These are phyloP conservation scores for Bidens hawaiensis DNA, from an alignment of 140 eudicot species.

Conservation along the genomic window DNA sequence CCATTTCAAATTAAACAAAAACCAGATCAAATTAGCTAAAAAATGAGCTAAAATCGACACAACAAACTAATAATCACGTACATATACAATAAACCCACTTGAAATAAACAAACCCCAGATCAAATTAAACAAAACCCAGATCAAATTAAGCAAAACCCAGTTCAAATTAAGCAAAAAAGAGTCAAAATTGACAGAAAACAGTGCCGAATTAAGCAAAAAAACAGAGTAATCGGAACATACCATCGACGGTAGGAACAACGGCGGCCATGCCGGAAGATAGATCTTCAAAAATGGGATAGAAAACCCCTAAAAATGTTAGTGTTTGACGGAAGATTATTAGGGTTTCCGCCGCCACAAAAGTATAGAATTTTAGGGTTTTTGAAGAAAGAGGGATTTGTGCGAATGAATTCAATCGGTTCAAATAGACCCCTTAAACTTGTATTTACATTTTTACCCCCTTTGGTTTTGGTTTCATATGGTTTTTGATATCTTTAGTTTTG, in stretches of 20 bases:
- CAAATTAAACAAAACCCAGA: slow-evolving; percentile 2
- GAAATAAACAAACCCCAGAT: too few species aligned
- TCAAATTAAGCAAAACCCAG: too few species aligned
- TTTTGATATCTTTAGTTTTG: too few species aligned
- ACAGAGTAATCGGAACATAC: slow-evolving; percentile 33
- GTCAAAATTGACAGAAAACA: not conserved
- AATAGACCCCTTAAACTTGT: slow-evolving; percentile 17
- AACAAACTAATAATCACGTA: too few species aligned
- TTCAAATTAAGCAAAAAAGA: too few species aligned
- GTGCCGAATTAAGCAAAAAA: not conserved
- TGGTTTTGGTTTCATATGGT: not conserved
- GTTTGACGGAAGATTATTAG: not conserved
- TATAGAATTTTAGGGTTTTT: slow-evolving; percentile 43
- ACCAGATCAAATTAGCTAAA: too few species aligned
- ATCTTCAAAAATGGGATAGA: slow-evolving; percentile 10
- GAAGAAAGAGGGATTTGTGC: slow-evolving; percentile 47
- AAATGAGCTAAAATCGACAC: too few species aligned
- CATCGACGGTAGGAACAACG: slow-evolving; percentile 57
- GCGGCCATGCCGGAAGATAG: slow-evolving; percentile 43
- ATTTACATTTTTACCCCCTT: slow-evolving; percentile 10
- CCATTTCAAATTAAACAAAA: not conserved
- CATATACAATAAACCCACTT: too few species aligned
- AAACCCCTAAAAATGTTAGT: slow-evolving; percentile 14
- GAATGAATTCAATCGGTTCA: slow-evolving; percentile 41
- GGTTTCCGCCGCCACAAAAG: slow-evolving; percentile 45